These are phyloP conservation scores for Potentilla sterilis DNA, from an alignment of 306 rosid genomes.

Conservation along the genomic window DNA sequence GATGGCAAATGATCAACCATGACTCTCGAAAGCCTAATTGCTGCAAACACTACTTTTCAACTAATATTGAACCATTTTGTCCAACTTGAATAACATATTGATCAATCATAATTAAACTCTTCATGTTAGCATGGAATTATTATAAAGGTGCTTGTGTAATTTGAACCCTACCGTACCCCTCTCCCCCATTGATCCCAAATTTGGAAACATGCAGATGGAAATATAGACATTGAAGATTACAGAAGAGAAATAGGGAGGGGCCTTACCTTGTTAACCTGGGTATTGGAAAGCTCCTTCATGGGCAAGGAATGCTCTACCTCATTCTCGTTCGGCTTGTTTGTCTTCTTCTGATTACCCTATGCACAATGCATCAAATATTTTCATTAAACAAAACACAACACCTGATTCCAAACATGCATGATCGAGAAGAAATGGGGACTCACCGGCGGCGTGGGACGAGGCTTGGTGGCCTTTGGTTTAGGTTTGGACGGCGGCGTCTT, in stretches of 20 bases:
- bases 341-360: slow-evolving; percentile 48
- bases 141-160: too few relatives aligned
- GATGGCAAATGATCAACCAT: neutral
- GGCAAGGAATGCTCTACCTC: slow-evolving; percentile 35
- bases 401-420: neutral
- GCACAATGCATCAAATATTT: slow-evolving; percentile 30
- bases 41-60: neutral
- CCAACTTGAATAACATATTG: neutral
- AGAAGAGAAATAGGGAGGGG: neutral
- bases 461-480: slow-evolving; percentile 22
- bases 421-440: neutral
- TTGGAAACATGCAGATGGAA: neutral
- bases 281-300: slow-evolving; percentile 33
- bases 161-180: neutral
- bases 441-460: slow-evolving; percentile 20
- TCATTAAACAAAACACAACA: neutral
- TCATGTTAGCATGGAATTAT: neutral
- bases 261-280: slow-evolving; percentile 47
- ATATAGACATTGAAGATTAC: neutral
- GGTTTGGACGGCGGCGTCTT: slow-evolving; percentile 8
- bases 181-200: neutral
- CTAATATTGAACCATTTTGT: neutral
- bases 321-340: slow-evolving; percentile 34
- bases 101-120: slow-evolving; percentile 1
- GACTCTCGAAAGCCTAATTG: neutral